phyloP scores from a whole-genome alignment of 192 early-diverging fungal species.

The Linnemannia schmuckeri region DNA sequence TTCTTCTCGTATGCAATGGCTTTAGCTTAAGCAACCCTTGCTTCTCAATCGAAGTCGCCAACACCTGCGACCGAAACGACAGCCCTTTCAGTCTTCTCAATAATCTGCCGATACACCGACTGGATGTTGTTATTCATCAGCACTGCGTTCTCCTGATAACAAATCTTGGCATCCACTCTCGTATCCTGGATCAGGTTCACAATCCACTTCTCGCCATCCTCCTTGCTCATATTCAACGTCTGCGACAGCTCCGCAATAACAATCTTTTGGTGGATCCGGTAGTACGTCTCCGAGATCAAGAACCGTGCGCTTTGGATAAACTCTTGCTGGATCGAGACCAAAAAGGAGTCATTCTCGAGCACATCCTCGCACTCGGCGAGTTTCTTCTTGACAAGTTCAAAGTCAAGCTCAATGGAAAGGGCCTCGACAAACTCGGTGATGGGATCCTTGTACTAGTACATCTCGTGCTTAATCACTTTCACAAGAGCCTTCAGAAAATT shows the following conservation, averaged over 20 bases:
- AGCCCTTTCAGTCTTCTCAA: conserved; percentile 94
- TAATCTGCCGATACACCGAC: conserved; percentile 95
- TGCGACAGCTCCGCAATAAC: conserved; percentile 86
- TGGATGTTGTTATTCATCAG: conserved; percentile 90
- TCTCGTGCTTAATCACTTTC: conserved; percentile 88
- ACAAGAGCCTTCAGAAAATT: conserved; percentile 90
- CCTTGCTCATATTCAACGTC: conserved; percentile 86
- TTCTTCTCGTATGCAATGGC: conserved; percentile 57
- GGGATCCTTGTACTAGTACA: conserved; percentile 90
- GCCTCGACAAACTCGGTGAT: conserved; percentile 95
- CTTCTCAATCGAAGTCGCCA: conserved; percentile 92
- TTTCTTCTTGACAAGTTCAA: conserved; percentile 90
- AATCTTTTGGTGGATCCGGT: conserved; percentile 96
- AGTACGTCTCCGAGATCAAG: conserved; percentile 97
- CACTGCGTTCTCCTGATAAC: conserved; percentile 94
- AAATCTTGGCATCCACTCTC: conserved; percentile 97
- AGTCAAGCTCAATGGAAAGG: conserved; percentile 94
- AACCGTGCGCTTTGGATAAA: conserved; percentile 95
- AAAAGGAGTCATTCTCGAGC: conserved; percentile 91
- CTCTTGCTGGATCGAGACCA: conserved; percentile 86
- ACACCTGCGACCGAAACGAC: conserved; percentile 90
- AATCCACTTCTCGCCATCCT: conserved; percentile 97
- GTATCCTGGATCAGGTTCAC: conserved; percentile 96
- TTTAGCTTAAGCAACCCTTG: conserved; percentile 66
- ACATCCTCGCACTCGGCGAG: conserved; percentile 91